A percentile compares a stretch with the other conserved stretches of the same genome.
These are phyloP conservation scores for Fraxinus angustifolia DNA, from an alignment of 305 asterid genomes.

Conservation along the genomic window DNA sequence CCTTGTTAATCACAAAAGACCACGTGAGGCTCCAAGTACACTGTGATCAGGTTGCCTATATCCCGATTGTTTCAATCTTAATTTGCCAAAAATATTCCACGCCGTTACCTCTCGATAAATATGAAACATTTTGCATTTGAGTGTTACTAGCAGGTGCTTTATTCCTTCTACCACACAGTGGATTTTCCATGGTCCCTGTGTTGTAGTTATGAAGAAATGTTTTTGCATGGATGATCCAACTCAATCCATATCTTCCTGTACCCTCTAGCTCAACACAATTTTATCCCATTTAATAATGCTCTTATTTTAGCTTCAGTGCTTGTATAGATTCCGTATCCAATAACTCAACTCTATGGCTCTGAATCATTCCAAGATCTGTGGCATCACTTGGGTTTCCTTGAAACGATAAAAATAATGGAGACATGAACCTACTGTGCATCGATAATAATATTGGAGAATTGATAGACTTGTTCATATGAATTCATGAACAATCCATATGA, in stretches of 20 bases:
- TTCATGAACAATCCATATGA: neutral
- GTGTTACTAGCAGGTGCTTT: neutral
- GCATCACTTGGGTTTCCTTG: neutral
- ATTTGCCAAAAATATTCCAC: neutral
- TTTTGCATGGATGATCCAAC: neutral
- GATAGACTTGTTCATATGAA: neutral
- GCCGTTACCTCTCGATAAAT: neutral
- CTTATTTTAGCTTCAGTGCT: neutral
- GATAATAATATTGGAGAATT: neutral
- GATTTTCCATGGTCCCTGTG: neutral
- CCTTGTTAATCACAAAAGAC: neutral
- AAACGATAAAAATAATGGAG: neutral
- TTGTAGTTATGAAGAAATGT: neutral
- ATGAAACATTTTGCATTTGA: neutral
- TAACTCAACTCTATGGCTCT: neutral
- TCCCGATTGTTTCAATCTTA: neutral
- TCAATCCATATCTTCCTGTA: neutral
- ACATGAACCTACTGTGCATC: neutral
- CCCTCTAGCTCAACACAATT: neutral
- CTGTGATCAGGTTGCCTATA: neutral
- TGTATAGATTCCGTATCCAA: neutral
- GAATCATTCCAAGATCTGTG: neutral
- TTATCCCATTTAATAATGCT: neutral
- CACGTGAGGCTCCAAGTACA: neutral
- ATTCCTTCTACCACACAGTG: neutral